Evolutionary conservation across 2,329 filamentous ascomycete species (phyloP).

Genomic region (Sclerotinia subarctica): DNA sequence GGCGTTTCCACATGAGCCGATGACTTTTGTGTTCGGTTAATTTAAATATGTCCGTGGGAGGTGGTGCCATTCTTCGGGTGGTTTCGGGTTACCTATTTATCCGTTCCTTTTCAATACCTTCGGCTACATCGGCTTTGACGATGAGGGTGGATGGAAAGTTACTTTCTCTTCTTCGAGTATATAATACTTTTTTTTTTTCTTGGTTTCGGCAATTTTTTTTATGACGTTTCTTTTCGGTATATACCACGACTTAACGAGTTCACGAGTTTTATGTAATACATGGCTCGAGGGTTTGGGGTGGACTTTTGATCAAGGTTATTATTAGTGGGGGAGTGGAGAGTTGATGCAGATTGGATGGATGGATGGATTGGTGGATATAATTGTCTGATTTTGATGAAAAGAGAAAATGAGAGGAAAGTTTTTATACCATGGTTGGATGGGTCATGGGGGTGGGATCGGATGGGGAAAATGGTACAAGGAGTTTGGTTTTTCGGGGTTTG

Average conservation of each 20-base stretch:
- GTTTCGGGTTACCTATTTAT: background rate
- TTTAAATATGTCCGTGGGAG: background rate
- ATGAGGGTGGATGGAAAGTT: conserved; percentile 4
- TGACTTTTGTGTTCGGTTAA: background rate
- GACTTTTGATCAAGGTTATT: background rate
- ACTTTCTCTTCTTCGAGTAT: background rate
- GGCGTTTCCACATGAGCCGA: background rate
- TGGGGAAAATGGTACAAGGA: background rate
- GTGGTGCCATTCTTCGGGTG: background rate
- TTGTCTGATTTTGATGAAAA: background rate
- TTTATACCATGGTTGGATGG: conserved; percentile 1
- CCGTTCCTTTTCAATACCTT: background rate
- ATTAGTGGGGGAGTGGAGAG: too few species aligned
- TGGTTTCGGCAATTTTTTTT: background rate
- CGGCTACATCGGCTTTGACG: background rate
- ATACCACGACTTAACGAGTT: conserved; percentile 1
- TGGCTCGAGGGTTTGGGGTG: background rate
- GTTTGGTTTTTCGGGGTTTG: background rate
- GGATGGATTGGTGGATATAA: background rate
- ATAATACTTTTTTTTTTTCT: background rate
- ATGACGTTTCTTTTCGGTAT: background rate
- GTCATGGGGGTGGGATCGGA: background rate
- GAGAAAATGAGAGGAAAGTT: background rate
- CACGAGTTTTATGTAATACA: background rate
- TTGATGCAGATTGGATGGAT: background rate